A percentile compares a stretch with the other conserved stretches of the same genome.
Conservation (phyloP, 1,139 yeast species). For the Saccharomyces hybrid region DNA sequence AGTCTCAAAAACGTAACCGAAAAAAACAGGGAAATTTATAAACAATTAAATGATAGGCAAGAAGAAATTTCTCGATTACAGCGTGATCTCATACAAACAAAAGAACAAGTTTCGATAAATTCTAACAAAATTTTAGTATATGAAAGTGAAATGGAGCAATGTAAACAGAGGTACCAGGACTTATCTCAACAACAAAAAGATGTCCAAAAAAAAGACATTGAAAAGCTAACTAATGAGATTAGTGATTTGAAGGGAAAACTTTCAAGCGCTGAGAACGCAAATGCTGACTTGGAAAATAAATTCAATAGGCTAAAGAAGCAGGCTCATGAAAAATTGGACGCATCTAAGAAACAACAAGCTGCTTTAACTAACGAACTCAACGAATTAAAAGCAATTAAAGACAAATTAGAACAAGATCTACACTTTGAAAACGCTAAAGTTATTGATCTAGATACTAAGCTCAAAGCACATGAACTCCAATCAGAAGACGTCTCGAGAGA, state of each 20-base stretch:
- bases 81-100: slow-evolving; percentile 14
- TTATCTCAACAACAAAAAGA: slow-evolving; percentile 42
- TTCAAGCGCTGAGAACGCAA: slow-evolving; percentile 19
- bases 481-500: slow-evolving; percentile 9
- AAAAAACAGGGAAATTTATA: slow-evolving; percentile 30
- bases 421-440: background rate
- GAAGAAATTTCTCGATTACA: slow-evolving; percentile 32
- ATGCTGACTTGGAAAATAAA: slow-evolving; percentile 26
- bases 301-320: slow-evolving; percentile 24
- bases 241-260: slow-evolving; percentile 21
- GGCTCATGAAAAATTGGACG: slow-evolving; percentile 33
- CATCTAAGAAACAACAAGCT: slow-evolving; percentile 27
- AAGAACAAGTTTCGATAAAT: background rate
- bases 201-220: slow-evolving; percentile 42
- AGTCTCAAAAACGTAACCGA: slow-evolving; percentile 35
- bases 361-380: slow-evolving; percentile 7
- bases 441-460: slow-evolving; percentile 1
- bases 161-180: slow-evolving; percentile 48
- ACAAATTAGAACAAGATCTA: slow-evolving; percentile 10
- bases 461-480: slow-evolving; percentile 4
- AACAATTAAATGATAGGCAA: slow-evolving; percentile 33
- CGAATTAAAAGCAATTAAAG: slow-evolving; percentile 11
- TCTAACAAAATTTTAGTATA: slow-evolving; percentile 29
- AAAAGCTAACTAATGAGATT: slow-evolving; percentile 32
- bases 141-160: slow-evolving; percentile 41